These are phyloP conservation scores for Pyrrhoderma lamaoense DNA, from an alignment of 1,284 basidiomycete genomes.

Conservation along the genomic window DNA sequence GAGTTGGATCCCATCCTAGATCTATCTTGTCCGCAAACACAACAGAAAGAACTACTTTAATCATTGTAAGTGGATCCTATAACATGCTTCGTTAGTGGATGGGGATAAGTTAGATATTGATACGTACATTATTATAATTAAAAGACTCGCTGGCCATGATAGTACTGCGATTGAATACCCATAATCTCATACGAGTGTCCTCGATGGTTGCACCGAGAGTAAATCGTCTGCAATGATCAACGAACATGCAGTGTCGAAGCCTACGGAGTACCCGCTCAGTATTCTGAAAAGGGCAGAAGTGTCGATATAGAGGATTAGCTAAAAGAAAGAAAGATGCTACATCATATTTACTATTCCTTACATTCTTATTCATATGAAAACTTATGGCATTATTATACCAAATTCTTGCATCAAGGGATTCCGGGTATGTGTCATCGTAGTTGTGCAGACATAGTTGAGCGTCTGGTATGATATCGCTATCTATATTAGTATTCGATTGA, in stretches of 20 bases:
- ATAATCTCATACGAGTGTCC: not conserved
- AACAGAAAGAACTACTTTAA: not conserved
- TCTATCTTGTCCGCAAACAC: not conserved
- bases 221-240: not conserved
- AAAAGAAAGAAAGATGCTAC: no score
- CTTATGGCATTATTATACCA: no score
- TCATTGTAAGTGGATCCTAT: not conserved
- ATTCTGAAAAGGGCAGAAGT: not conserved
- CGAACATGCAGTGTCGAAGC: conserved; percentile 6
- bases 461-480: no score
- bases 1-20: no score
- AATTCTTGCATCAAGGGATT: no score
- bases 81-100: not conserved
- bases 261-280: not conserved
- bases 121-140: not conserved
- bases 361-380: no score
- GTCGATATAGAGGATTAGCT: no score
- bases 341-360: no score
- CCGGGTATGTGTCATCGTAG: no score
- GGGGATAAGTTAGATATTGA: not conserved
- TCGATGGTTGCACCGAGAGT: not conserved
- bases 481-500: no score
- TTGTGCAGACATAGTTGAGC: no score
- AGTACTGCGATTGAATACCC: not conserved
- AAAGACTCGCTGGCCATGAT: not conserved